phyloP scores from a whole-genome alignment of 352 stramenopile genomes.

The Aphanomyces cochlioides region DNA sequence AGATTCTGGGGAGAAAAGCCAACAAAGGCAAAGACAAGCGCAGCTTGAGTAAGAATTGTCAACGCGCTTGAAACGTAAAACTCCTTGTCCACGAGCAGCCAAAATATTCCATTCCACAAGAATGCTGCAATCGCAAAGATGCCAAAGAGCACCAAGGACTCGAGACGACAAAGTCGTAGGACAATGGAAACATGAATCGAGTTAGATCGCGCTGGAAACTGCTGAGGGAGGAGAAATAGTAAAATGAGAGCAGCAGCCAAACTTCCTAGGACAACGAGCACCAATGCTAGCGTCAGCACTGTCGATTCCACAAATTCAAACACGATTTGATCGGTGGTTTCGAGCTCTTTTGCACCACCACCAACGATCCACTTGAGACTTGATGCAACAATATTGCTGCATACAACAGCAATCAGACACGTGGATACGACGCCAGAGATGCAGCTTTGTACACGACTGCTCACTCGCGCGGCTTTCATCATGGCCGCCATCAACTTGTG shows the following conservation, averaged over 20 bases:
- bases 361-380: not conserved
- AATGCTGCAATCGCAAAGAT: not conserved
- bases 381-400: not conserved
- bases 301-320: constrained; percentile 12
- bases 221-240: constrained; percentile 24
- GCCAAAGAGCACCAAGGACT: not conserved
- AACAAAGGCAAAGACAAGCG: constrained; percentile 6
- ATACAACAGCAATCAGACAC: not conserved
- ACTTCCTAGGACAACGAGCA: constrained; percentile 14
- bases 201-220: constrained; percentile 3
- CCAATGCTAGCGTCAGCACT: not conserved
- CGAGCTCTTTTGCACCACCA: not conserved
- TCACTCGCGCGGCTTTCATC: not conserved
- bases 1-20: constrained; percentile 10
- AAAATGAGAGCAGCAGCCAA: not conserved
- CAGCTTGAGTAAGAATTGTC: not conserved
- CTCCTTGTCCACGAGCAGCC: not conserved
- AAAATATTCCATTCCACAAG: constrained; percentile 15
- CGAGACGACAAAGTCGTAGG: constrained; percentile 10
- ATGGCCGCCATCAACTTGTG: not conserved
- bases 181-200: not conserved
- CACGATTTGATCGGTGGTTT: not conserved
- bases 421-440: constrained; percentile 13
- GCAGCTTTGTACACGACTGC: constrained; percentile 9
- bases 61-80: not conserved